Percentiles rank a stretch among this genome's conserved stretches.
These are phyloP conservation scores for Tricholoma furcatifolium DNA, from an alignment of 768 basidiomycete genomes.

Conservation along the genomic window DNA sequence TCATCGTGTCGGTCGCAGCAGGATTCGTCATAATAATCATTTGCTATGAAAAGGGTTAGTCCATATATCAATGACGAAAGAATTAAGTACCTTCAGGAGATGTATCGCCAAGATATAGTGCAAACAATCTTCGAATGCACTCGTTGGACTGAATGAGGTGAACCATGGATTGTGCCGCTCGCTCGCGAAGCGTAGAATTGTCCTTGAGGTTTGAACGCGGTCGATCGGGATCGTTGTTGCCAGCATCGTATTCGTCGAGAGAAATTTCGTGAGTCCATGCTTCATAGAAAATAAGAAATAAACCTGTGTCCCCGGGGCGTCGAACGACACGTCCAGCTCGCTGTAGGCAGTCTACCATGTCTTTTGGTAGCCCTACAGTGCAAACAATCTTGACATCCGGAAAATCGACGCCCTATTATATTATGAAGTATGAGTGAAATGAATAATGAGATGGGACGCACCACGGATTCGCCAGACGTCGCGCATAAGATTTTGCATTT, in stretches of 20 bases:
- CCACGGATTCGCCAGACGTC: no score
- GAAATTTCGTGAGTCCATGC: not conserved
- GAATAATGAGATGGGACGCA: no score
- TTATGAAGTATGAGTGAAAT: not conserved
- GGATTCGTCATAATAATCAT: not conserved
- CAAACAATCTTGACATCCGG: constrained; percentile 22
- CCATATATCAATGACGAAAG: not conserved
- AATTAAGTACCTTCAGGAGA: not conserved
- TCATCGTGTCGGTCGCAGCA: constrained; percentile 3
- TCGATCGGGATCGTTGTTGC: constrained; percentile 1
- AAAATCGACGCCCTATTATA: constrained; percentile 20
- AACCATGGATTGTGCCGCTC: constrained; percentile 6
- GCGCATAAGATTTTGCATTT: constrained; percentile 22
- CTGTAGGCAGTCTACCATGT: constrained; percentile 16
- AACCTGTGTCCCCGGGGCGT: no score
- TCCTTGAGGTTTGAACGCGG: not conserved
- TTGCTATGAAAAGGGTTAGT: not conserved
- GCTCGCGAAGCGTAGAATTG: not conserved
- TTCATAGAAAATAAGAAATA: no score
- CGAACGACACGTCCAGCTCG: constrained; percentile 17
- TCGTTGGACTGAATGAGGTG: not conserved
- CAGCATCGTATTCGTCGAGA: not conserved
- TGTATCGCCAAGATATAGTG: not conserved
- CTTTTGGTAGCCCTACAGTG: constrained; percentile 14
- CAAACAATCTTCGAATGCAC: constrained; percentile 4